Evolutionary conservation across 306 rosid genomes (phyloP).

Genomic region (Prinsepia uniflora): DNA sequence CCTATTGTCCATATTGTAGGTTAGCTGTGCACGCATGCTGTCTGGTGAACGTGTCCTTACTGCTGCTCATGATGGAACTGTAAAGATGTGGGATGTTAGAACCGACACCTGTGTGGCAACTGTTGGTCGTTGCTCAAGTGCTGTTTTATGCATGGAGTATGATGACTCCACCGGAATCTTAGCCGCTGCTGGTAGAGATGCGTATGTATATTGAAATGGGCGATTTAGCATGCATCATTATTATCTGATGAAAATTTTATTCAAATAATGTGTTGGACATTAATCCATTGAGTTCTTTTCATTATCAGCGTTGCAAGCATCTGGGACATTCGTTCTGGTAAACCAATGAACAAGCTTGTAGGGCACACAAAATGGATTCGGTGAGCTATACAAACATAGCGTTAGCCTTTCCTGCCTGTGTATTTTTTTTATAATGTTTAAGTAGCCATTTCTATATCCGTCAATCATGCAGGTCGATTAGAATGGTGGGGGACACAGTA

Average conservation of each 20-base stretch:
- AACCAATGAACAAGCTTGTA: conserved; percentile 89
- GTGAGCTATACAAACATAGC: conserved; percentile 36
- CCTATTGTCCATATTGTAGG: conserved; percentile 44
- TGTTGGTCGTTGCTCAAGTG: conserved; percentile 96
- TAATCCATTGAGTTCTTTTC: conserved; percentile 27
- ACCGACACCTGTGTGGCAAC: conserved; percentile 98
- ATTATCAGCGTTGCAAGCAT: conserved; percentile 71
- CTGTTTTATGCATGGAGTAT: conserved; percentile 92
- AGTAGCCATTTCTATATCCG: conserved; percentile 16
- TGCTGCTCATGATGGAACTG: conserved; percentile 94
- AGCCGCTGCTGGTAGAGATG: conserved; percentile 96
- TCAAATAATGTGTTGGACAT: conserved; percentile 15
- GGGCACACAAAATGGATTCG: conserved; percentile 96
- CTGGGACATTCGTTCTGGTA: conserved; percentile 95
- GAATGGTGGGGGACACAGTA: conserved; percentile 94
- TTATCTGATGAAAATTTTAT: conserved; percentile 21
- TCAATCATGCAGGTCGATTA: conserved; percentile 67
- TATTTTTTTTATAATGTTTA: conserved; percentile 11
- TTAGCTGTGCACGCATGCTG: conserved; percentile 90
- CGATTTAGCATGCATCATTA: conserved; percentile 17
- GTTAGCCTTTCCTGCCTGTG: conserved; percentile 7
- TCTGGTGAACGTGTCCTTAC: conserved; percentile 98
- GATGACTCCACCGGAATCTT: conserved; percentile 91
- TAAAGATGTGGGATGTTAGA: conserved; percentile 99
- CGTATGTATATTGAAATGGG: conserved; percentile 47